These are phyloP conservation scores for Leccinellum rugosiceps DNA, from an alignment of 768 basidiomycete genomes.

Conservation along the genomic window DNA sequence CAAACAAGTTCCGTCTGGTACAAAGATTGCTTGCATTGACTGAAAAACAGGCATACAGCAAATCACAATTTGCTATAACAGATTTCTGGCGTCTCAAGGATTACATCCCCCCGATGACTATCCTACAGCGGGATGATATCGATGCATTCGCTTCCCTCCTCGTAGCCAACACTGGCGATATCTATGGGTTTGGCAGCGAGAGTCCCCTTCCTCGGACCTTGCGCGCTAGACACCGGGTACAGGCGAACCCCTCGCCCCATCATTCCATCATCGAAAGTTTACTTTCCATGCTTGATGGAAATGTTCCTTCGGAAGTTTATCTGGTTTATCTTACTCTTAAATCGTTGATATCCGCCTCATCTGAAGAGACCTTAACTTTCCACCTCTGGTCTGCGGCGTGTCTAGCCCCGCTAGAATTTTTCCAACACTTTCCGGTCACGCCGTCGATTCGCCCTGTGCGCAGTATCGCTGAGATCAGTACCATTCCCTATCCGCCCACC, in stretches of 20 bases:
- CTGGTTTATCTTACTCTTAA: constrained; percentile 65
- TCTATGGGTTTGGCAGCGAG: constrained; percentile 59
- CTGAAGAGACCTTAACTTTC: constrained; percentile 28
- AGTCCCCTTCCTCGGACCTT: constrained; percentile 42
- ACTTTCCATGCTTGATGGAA: constrained; percentile 56
- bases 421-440: constrained; percentile 43
- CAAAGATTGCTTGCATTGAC: constrained; percentile 57
- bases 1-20: constrained; percentile 77
- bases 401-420: constrained; percentile 44
- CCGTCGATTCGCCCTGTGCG: constrained; percentile 32
- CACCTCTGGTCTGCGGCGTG: constrained; percentile 39
- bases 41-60: constrained; percentile 35
- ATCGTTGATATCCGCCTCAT: constrained; percentile 44
- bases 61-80: constrained; percentile 47
- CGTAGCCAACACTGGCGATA: constrained; percentile 52
- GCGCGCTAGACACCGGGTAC: constrained; percentile 34
- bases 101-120: constrained; percentile 54
- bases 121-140: constrained; percentile 65
- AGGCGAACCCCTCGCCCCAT: constrained; percentile 35
- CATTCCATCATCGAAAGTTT: constrained; percentile 52
- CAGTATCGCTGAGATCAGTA: constrained; percentile 38
- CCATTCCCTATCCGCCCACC: constrained; percentile 34
- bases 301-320: constrained; percentile 46
- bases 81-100: constrained; percentile 87
- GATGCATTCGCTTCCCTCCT: constrained; percentile 71